Evolutionary conservation across 495 filamentous ascomycete species (phyloP), one percentile per base, ranked within the genome.

Genomic region (Evernia prunastri): DNA sequence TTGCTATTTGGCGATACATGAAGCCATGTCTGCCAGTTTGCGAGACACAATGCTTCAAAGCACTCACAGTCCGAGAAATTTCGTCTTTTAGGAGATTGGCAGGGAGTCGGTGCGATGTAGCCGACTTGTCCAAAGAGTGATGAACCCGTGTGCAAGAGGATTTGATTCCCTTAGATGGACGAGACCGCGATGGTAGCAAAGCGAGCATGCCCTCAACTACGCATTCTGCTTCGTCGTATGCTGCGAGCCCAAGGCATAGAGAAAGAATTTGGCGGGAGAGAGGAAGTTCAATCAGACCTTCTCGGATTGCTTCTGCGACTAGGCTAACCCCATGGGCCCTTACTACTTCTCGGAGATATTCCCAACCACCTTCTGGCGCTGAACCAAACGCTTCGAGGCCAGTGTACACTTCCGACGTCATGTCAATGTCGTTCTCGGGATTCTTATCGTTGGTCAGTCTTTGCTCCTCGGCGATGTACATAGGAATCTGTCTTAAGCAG

Each of bases 271-370:
- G 39, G 18, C 60, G 42, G 20, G 63, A 60, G 23, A 61, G 43
- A 31, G 75, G 63, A 23, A 75, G 66, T n/a, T 74, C 72, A 27
- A 84, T 42, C 13, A 79, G 42, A n/a, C 73, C 73, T n/a, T 82
- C 80, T 18, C 64, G 53, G 49, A 86, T 79, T 65, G 86, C 84
- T 13, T 79, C 74, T 33, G 75, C 77, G 36, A 92, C 69, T 39
- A 88, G 73, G 40, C 75, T 68, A 13, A 90, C 70, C n/a, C 86
- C 87, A 61, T 90, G 87, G 8, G 87, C 81, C 61, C 88, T 81
- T 29, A 87, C 86, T 45, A 88, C 79, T 56, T 82, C 76, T 58
- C 82, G 81, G 0, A 92, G 76, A 62, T 84, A 82, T 58, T 74
- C 82, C 88, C 89, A 91, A 37, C 88, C 87, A 43, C 65, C 69